A percentile compares a stretch with the other conserved stretches of the same genome.
Conservation (phyloP, 805 yeast species). For the Debaryomyces tyrocola region DNA sequence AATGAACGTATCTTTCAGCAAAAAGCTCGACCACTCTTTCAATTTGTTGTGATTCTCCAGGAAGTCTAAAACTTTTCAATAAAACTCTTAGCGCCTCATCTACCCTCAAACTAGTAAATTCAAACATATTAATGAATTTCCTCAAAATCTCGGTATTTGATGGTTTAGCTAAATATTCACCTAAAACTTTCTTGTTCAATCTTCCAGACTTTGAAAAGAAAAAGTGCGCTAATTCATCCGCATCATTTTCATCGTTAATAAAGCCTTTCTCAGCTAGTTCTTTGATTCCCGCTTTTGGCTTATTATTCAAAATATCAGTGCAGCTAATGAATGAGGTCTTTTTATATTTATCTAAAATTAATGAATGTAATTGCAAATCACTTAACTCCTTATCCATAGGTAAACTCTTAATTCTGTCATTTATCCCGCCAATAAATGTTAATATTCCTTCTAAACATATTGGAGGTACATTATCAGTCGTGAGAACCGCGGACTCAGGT, state of each 20-base stretch:
- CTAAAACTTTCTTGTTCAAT: conserved; percentile 82
- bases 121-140: conserved; percentile 67
- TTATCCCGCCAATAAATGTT: conserved; percentile 63
- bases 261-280: conserved; percentile 66
- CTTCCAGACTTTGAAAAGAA: conserved; percentile 77
- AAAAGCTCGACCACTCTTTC: conserved; percentile 88
- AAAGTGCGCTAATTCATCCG: conserved; percentile 69
- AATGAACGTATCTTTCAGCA: conserved; percentile 73
- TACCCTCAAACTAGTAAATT: conserved; percentile 75
- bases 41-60: conserved; percentile 97
- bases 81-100: conserved; percentile 90
- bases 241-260: conserved; percentile 48
- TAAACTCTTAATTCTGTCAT: conserved; percentile 44
- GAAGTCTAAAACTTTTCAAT: conserved; percentile 81
- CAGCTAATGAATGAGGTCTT: conserved; percentile 80
- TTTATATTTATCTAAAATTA: conserved; percentile 45
- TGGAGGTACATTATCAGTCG: conserved; percentile 90
- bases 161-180: conserved; percentile 83
- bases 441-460: conserved; percentile 87
- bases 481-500: conserved; percentile 77
- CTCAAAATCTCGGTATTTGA: conserved; percentile 57
- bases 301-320: conserved; percentile 71
- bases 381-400: conserved; percentile 1
- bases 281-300: conserved; percentile 74
- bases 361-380: conserved; percentile 20